phyloP scores from a whole-genome alignment of 2,329 filamentous ascomycete genomes.

The Periglandula ipomoeae region DNA sequence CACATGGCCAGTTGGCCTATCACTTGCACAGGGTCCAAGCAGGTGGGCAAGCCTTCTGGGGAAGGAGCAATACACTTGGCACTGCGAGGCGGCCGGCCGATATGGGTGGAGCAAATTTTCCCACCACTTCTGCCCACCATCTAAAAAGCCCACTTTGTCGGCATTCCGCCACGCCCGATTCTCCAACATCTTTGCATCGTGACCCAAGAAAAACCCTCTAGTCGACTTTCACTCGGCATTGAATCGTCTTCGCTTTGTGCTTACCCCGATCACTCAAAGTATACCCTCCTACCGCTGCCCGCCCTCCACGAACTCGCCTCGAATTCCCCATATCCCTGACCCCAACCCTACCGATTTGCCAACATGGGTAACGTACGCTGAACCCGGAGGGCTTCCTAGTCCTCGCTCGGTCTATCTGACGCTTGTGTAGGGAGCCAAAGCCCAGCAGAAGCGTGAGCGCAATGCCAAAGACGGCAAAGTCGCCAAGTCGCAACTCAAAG shows the following conservation, averaged over 20 bases:
- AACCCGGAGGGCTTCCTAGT: not conserved
- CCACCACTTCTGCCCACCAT: not conserved
- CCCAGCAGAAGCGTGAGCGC: slow-evolving; percentile 64
- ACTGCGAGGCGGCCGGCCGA: not conserved
- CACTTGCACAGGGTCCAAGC: not conserved
- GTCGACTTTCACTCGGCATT: too few species aligned
- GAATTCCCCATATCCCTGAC: not conserved
- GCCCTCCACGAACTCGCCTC: not conserved
- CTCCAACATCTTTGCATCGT: not conserved
- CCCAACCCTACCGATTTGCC: not conserved
- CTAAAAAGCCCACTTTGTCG: not conserved
- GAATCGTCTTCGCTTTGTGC: not conserved
- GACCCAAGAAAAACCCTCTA: too few species aligned
- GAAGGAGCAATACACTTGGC: not conserved
- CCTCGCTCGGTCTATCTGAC: not conserved
- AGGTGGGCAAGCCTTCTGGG: not conserved
- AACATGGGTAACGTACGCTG: slow-evolving; percentile 6
- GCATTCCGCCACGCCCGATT: not conserved
- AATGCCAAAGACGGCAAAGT: slow-evolving; percentile 50
- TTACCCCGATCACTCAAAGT: not conserved
- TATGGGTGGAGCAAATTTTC: slow-evolving; percentile 10
- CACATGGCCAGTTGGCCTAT: not conserved
- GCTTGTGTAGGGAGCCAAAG: slow-evolving; percentile 49
- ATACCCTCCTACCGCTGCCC: not conserved
- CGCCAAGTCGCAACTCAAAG: slow-evolving; percentile 61